Base-by-base conservation (phyloP, 345 rosid species). In the Carallia pectinifolia region DNA sequence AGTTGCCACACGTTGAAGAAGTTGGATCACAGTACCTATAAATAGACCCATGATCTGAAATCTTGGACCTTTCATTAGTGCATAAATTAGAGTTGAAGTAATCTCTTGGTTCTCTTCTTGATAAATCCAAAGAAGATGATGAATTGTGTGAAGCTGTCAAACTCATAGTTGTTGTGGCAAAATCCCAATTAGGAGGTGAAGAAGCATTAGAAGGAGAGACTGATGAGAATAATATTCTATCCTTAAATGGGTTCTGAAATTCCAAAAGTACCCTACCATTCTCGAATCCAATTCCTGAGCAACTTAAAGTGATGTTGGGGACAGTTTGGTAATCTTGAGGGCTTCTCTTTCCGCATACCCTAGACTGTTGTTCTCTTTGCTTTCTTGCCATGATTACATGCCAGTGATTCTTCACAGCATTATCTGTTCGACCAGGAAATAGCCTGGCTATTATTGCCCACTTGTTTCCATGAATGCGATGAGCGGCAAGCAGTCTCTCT, bases 341-440 rank as follows among this genome's bases (percentile, higher is more conserved):
- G 75, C 73, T 79, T 71, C 84, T 75, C 66, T 80, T 78, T 13
- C 83, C 81, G 53, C 77, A 72, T 4, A 68, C 29, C 70, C 71
- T 81, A 12, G 84, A 76, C 36, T 73, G 80, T 27, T 23, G 23
- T 23, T 86, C 86, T 55, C 80, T 67, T 71, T 67, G 80, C 48
- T 68, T 71, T 52, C 80, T 72, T 7, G 80, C 80, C 76, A 77
- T 71, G 29, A 77, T 63, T 37, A 77, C 80, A 63, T 77, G 76
- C 76, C 80, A 77, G 30, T 71, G 80, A 53, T 77, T 77, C 66
- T 77, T 77, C 65, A 77, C 80, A 37, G 80, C 72, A 64, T 77
- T 77, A 66, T 77, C 80, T 10, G 80, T 77, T 58, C 80, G 58
- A 38, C 80, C 80, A 1, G 80, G 80, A 52, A 77, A 77, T 39